Base-by-base conservation (phyloP, 1,284 basidiomycete species). In the Xerocomus amazonicus region DNA sequence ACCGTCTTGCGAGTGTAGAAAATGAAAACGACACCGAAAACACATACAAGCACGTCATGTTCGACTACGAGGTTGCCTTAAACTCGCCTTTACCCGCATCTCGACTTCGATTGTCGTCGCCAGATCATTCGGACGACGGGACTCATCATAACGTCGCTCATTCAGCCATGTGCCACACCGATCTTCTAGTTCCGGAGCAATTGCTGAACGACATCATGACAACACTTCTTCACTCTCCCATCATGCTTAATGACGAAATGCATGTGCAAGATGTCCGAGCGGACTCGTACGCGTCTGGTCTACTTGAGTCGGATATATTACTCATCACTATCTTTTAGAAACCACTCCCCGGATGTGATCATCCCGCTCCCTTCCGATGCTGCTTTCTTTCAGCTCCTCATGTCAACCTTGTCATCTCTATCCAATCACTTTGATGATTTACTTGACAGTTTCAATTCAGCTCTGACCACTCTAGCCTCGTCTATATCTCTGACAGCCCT, bases 321-420 rank as follows among this genome's bases (percentile, higher is more conserved):
- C 52, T 65, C 16, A 63, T 33, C 16, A 6, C 9, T 13, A n/a
- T 34, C 23, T 1, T n/a, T 8, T 17, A 64, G 58, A 6, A 48
- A 51, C 37, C 45, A 60, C 39, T 53, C 63, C 3, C 71, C 72
- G 26, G 87, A 92, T 61, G 68, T 93, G 16, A 76, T 93, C 51
- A 88, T 97, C 40, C 89, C 91, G 3, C 80, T 97, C 9, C 76
- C 78, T 16, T 85, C 91, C 31, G 92, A 97, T 62, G 77, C 81
- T 29, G 81, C 79, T 1, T 97, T 98, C 72, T 90, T 95, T 66
- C 78, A 84, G 36, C 77, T 91, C 8, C 79, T 96, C 37, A 83
- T 80, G 0, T 78, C 80, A 0, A 84, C 90, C 4, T 75, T 97
- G 19, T 76, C 81, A 41, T 77, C 83, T 1, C 78, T 96, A 27